Percentiles rank a stretch among this genome's conserved stretches.
phyloP scores from a whole-genome alignment of 2,329 filamentous ascomycete species.

The Corinectria fuckeliana region DNA sequence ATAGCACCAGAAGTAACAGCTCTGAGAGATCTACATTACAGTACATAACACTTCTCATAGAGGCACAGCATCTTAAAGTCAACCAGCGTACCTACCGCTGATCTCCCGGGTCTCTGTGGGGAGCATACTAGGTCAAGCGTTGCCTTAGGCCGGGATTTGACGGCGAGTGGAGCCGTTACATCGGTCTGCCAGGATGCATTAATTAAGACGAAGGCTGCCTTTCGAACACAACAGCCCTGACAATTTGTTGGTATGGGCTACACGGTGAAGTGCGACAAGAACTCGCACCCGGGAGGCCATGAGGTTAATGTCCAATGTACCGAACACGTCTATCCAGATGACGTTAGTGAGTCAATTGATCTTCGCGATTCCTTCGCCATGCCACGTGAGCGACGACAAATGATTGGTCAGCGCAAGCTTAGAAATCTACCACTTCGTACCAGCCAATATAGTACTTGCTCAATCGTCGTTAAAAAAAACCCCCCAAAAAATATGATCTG shows the following conservation, averaged over 20 bases:
- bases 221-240: not conserved
- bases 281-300: too few species aligned
- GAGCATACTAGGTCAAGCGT: too few species aligned
- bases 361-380: slow-evolving; percentile 31
- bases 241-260: not conserved
- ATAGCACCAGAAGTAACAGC: too few species aligned
- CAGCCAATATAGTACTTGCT: slow-evolving; percentile 8
- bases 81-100: too few species aligned
- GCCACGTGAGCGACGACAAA: slow-evolving; percentile 38
- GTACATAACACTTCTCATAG: too few species aligned
- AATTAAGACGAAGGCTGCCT: not conserved
- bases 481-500: slow-evolving; percentile 27
- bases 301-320: not conserved
- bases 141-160: too few species aligned
- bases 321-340: slow-evolving; percentile 20
- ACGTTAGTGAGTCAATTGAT: slow-evolving; percentile 34
- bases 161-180: not conserved
- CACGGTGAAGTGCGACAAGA: not conserved
- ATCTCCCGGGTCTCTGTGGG: too few species aligned
- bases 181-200: not conserved
- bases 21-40: too few species aligned
- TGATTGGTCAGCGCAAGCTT: slow-evolving; percentile 42
- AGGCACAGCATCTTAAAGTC: too few species aligned
- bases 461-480: slow-evolving; percentile 37
- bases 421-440: slow-evolving; percentile 40